Evolutionary conservation across 1,284 basidiomycete genomes (phyloP), one percentile per base, ranked within the genome.

Genomic region (Fomitopsis schrenkii): DNA sequence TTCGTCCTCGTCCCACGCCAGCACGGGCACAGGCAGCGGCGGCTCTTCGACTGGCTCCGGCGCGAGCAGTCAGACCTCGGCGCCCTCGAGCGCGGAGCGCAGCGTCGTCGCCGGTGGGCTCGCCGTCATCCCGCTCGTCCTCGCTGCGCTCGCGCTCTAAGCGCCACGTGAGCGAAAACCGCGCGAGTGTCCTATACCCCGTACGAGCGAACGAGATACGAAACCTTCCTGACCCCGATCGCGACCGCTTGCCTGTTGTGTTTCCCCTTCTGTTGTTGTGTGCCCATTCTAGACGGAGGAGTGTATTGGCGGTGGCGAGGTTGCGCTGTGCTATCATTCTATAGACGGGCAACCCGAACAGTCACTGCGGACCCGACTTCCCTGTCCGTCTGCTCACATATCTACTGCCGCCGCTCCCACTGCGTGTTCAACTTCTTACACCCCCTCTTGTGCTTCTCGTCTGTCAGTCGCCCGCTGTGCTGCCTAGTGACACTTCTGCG

Each of bases 1-100:
- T 19, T 59, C 53, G 40, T 65, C 69, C 1, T 55, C 67, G 2
- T 60, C 70, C 6, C 56, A 69, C 9, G 64, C 66, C 38, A 61
- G 66, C 33, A 61, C 63, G 50, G 57, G 65, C n/a, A 57, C 67
- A 14, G 48, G 48, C 12, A 53, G 58, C 17, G 40, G 60, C 40
- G 42, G 57, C 58, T 78, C 76, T 5, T 68, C 70, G 0, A 61
- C 63, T 17, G 70, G 62, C 10, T 79, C 66, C 9, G 71, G 69
- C 22, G 64, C 67, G 7, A 72, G 61, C 6, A 79, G 78, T 28
- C 82, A 59, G 36, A 57, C 60, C 28, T 26, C 59, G 19, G 44
- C 55, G 5, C 5, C 58, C 3, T 62, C 53, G 55, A 45, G 57
- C 26, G 68, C 67, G 8, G 62, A 63, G 59, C 70, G 62, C 38